Evolutionary conservation across 2,329 filamentous ascomycete genomes (phyloP), one percentile per base, ranked within the genome.

Genomic region (Canariomyces notabilis): DNA sequence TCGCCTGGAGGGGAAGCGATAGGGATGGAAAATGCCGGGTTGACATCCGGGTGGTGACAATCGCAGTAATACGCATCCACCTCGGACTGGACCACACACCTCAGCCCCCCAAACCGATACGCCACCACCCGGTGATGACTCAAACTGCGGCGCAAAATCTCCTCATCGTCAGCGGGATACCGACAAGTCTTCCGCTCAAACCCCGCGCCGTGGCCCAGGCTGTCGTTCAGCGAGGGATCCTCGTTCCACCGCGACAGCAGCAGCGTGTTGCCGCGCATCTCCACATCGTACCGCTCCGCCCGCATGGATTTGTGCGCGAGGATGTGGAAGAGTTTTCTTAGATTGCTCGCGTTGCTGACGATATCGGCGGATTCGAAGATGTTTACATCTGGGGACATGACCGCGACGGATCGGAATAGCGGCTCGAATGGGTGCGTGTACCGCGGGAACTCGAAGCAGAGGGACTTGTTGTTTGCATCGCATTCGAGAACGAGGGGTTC

Each of bases 71-170:
- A 55, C 1, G 41, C 57, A 12, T 59, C 57, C 0, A 53, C 50
- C 37, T 59, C 57, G 32, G 44, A 48, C 39, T 59, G 57, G 1
- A 59, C 46, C 1, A 55, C 49, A 11, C 40, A 45, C 9, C 45
- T 48, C 32, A 59, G 32, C 2, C 44, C 52, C 9, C 46, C 54
- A 18, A 59, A 50, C 8, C 38, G 26, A 38, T 59, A 59, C 15
- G 49, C 29, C 9, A 54, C 42, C 3, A 59, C 57, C 4, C 55
- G 53, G 37, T 59, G 56, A 38, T 59, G 57, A 21, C 53, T 57
- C 6, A 33, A 18, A 26, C 46, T 50, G 19, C 18, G 3, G 9
- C 26, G 39, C 15, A 51, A 15, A 9, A 55, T 19, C 0, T 38
- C 34, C 7, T 36, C 33, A 4, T 52, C 47, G 9, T 49, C 48